phyloP scores from a whole-genome alignment of 2,329 filamentous ascomycete genomes.

The Calonectria pteridis region DNA sequence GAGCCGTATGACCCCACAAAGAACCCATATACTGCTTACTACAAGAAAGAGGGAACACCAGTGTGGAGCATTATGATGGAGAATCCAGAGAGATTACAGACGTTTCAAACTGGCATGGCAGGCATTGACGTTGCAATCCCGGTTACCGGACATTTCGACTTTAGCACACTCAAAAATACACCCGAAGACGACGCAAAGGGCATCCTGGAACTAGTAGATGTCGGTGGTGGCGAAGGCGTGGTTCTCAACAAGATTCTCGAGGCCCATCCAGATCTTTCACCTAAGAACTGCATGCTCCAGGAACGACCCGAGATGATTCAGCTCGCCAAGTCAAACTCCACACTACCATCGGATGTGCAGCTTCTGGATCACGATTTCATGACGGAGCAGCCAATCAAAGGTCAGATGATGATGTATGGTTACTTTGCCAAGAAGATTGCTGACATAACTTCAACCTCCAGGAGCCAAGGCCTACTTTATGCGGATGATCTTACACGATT shows the following conservation, averaged over 20 bases:
- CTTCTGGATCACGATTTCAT: constrained; percentile 47
- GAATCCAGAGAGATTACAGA: constrained; percentile 44
- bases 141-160: constrained; percentile 49
- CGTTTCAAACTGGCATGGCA: constrained; percentile 49
- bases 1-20: constrained; percentile 45
- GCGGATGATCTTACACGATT: constrained; percentile 52
- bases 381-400: constrained; percentile 47
- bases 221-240: constrained; percentile 47
- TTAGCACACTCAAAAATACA: constrained; percentile 41
- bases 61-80: constrained; percentile 51
- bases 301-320: constrained; percentile 44
- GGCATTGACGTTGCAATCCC: constrained; percentile 51
- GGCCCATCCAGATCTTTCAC: constrained; percentile 41
- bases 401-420: constrained; percentile 15
- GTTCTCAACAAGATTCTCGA: constrained; percentile 48
- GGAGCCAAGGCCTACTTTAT: constrained; percentile 52
- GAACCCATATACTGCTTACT: constrained; percentile 48
- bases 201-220: constrained; percentile 46
- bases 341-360: constrained; percentile 37
- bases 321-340: constrained; percentile 34
- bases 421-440: neutral
- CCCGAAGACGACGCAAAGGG: constrained; percentile 29
- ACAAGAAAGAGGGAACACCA: constrained; percentile 49
- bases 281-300: constrained; percentile 44
- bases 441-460: constrained; percentile 21